These are phyloP conservation scores for Ceratocystis alfenasii DNA, from an alignment of 2,329 filamentous ascomycete species.

Conservation along the genomic window DNA sequence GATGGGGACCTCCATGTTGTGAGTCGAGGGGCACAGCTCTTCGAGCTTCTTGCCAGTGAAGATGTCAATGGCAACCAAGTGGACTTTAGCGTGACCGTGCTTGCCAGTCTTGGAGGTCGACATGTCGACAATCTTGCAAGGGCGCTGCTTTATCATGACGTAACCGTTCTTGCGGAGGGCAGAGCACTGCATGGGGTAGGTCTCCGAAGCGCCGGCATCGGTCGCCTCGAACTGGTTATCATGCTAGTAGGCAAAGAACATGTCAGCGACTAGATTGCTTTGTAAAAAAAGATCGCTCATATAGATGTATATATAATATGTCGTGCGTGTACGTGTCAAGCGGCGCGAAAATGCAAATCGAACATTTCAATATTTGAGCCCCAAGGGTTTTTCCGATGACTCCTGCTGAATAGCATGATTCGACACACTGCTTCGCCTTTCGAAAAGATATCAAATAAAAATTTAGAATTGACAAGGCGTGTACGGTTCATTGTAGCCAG, in stretches of 20 bases:
- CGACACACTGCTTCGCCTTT: neutral
- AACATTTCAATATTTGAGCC: too few species aligned
- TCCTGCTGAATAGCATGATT: neutral
- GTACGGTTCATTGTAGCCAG: neutral
- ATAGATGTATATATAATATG: too few species aligned
- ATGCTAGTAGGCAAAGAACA: slow-evolving; percentile 38
- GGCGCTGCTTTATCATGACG: slow-evolving; percentile 96
- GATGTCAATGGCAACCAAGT: slow-evolving; percentile 95
- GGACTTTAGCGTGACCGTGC: slow-evolving; percentile 99
- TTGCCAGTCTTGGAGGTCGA: slow-evolving; percentile 99
- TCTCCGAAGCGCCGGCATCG: slow-evolving; percentile 90
- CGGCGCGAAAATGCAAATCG: too few species aligned
- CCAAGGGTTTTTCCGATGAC: too few species aligned
- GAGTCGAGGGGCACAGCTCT: slow-evolving; percentile 95
- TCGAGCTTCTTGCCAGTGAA: slow-evolving; percentile 99
- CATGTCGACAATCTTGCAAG: slow-evolving; percentile 99
- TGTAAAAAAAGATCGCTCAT: neutral
- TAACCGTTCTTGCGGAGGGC: slow-evolving; percentile 98
- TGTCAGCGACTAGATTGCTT: slow-evolving; percentile 13
- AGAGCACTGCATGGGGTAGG: slow-evolving; percentile 98
- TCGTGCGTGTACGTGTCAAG: too few species aligned
- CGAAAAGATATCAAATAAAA: neutral
- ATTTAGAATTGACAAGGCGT: neutral
- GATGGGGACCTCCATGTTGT: slow-evolving; percentile 96
- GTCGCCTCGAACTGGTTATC: slow-evolving; percentile 73